These are phyloP conservation scores for Actinomucor elegans DNA, from an alignment of 371 early-diverging fungal genomes.

Conservation along the genomic window DNA sequence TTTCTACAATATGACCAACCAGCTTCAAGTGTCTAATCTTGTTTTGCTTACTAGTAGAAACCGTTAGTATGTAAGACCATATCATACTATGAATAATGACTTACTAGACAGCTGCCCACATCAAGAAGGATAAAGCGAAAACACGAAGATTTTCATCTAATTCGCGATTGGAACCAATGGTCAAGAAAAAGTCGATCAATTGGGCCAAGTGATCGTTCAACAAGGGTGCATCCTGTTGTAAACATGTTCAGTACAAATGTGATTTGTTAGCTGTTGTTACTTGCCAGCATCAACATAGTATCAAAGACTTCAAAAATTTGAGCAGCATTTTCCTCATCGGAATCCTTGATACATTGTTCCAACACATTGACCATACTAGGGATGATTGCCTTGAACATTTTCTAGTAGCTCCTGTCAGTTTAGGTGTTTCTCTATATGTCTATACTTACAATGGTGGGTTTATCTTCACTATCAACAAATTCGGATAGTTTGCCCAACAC, in stretches of 20 bases:
- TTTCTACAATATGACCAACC: constrained; percentile 69
- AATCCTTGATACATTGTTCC: constrained; percentile 68
- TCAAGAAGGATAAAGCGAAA: constrained; percentile 77
- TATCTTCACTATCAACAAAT: constrained; percentile 71
- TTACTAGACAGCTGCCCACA: constrained; percentile 77
- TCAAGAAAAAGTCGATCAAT: constrained; percentile 75
- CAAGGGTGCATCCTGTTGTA: constrained; percentile 67
- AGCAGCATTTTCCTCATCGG: constrained; percentile 70
- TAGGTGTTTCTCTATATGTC: too few relatives aligned
- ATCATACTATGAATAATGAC: constrained; percentile 10
- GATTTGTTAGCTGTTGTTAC: neutral
- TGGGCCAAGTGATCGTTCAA: constrained; percentile 71
- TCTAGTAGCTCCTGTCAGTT: constrained; percentile 20
- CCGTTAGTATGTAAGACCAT: neutral
- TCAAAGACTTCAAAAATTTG: constrained; percentile 88
- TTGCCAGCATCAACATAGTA: constrained; percentile 66
- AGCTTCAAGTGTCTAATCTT: constrained; percentile 78
- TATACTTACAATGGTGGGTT: constrained; percentile 57
- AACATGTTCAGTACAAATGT: neutral
- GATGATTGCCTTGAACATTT: constrained; percentile 68
- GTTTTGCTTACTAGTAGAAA: constrained; percentile 58
- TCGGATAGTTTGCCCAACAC: constrained; percentile 86
- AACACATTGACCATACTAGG: constrained; percentile 86
- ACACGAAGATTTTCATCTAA: constrained; percentile 70
- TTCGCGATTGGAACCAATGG: constrained; percentile 60